Base-by-base conservation (phyloP, 2,329 filamentous ascomycete genomes). In the Penicillium sp. region DNA sequence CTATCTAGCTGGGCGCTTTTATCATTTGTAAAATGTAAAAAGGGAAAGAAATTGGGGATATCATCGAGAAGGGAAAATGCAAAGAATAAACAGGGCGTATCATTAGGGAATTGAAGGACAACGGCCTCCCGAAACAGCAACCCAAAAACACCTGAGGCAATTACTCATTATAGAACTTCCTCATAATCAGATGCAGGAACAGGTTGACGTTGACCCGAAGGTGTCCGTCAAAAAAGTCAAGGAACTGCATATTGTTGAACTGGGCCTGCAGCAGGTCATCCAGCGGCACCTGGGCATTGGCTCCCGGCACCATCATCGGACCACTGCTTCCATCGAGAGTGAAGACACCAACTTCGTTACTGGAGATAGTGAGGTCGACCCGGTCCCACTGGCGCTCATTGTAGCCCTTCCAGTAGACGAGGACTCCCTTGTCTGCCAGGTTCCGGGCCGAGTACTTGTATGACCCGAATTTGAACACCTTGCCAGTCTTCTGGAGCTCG, bases 261-360 rank as follows among this genome's bases (percentile, higher is more conserved):
- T 99, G 96, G 56, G 95, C 94, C 80, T 97, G 93, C 72, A 99
- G 83, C 66, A 99, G 83, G 71, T 97, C 94, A 75, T 99, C 95
- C 72, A 99, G 90, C 31, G 93, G 89, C 47, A 99, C 87, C 69
- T 92, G 86, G 7, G 92, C 93, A 73, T 90, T 96, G 7, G 93
- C 95, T 5, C 95, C 95, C 0, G 95, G 94, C 56, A 99, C 92
- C 86, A 97, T 95, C 82, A 98, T 96, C 75, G 91, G 92, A 21
- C 95, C 93, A 58, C 91, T 90, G 68, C 88, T 92, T 19, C 93
- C 95, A 76, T 99, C 95, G 66, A 99, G 87, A 67, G 90, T 90
- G 81, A 99, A 99, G 9, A 97, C 86, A 48, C 95, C 95, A 38
- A 98, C 93, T 78, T 96, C 89, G 76, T 99, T 96, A 68, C 91